Percentiles rank a stretch among this genome's conserved stretches.
phyloP scores from a whole-genome alignment of 2,329 filamentous ascomycete genomes.

The Chrysosporium keratinophilum region DNA sequence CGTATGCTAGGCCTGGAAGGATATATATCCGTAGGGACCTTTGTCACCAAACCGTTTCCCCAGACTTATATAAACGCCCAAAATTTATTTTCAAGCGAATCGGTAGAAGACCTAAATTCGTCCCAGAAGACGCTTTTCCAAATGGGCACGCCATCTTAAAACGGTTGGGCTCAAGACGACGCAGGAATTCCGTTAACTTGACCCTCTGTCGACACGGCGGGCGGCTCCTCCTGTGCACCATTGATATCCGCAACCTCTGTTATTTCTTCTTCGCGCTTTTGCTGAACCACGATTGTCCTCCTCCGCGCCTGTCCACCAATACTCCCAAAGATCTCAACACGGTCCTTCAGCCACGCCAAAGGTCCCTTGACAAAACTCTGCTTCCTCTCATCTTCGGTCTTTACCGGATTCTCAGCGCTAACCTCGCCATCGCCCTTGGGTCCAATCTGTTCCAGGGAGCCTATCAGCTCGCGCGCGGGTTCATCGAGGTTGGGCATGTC shows the following conservation, averaged over 20 bases:
- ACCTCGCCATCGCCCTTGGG: slow-evolving; percentile 19
- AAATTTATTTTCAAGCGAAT: neutral
- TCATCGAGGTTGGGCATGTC: slow-evolving; percentile 62
- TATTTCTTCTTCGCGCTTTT: neutral
- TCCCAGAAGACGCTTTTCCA: neutral
- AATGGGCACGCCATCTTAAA: neutral
- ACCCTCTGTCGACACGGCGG: neutral
- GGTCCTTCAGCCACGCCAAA: slow-evolving; percentile 68
- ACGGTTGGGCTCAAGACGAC: neutral
- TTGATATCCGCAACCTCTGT: too few relatives aligned
- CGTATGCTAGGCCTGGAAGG: too few relatives aligned
- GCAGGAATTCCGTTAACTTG: neutral
- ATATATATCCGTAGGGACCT: neutral
- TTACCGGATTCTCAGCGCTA: neutral
- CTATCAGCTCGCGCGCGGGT: slow-evolving; percentile 27
- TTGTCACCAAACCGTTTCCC: neutral
- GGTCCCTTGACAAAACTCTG: slow-evolving; percentile 28
- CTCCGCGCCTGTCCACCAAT: slow-evolving; percentile 13
- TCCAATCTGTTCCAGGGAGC: slow-evolving; percentile 23
- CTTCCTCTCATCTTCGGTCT: slow-evolving; percentile 7
- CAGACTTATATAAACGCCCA: neutral
- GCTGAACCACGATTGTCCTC: slow-evolving; percentile 9
- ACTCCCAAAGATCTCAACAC: slow-evolving; percentile 68
- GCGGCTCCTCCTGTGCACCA: neutral
- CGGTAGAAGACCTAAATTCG: neutral